These are phyloP conservation scores for Aspergillus pseudotamarii DNA, from an alignment of 2,329 filamentous ascomycete species.

Conservation along the genomic window DNA sequence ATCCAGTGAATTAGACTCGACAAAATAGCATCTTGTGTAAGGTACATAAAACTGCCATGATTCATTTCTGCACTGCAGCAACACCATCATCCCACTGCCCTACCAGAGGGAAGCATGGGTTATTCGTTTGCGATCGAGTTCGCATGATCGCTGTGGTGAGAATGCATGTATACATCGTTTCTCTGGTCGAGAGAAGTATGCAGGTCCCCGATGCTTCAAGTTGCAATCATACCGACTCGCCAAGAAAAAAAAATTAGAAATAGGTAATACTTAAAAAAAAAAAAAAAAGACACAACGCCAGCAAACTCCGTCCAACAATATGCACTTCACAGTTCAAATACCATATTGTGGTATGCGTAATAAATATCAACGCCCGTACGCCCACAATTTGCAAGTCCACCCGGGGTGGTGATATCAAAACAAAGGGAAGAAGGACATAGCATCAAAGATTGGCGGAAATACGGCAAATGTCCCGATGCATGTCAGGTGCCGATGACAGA, in stretches of 20 bases:
- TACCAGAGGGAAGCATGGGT: background rate
- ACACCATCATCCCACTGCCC: background rate
- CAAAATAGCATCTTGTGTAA: background rate
- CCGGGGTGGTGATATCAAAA: background rate
- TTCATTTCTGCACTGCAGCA: background rate
- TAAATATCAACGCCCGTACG: constrained; percentile 5
- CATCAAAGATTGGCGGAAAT: background rate
- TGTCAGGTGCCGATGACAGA: background rate
- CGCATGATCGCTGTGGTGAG: background rate
- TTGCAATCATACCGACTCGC: background rate
- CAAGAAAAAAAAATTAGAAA: background rate
- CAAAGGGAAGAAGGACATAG: constrained; percentile 1
- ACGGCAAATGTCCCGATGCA: background rate
- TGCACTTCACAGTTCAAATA: background rate
- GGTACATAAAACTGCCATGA: background rate
- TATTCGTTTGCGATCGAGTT: background rate
- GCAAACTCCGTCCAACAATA: background rate
- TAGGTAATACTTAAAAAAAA: background rate
- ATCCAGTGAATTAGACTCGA: background rate
- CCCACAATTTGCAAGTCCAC: background rate
- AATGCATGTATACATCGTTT: background rate
- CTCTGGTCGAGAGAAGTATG: background rate
- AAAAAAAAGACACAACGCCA: background rate
- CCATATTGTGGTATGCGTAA: background rate
- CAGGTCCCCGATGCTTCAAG: background rate